Percentiles rank a stretch among this genome's conserved stretches.
Conservation (phyloP, 2,329 filamentous ascomycete genomes). For the Aquanectria penicillioides region DNA sequence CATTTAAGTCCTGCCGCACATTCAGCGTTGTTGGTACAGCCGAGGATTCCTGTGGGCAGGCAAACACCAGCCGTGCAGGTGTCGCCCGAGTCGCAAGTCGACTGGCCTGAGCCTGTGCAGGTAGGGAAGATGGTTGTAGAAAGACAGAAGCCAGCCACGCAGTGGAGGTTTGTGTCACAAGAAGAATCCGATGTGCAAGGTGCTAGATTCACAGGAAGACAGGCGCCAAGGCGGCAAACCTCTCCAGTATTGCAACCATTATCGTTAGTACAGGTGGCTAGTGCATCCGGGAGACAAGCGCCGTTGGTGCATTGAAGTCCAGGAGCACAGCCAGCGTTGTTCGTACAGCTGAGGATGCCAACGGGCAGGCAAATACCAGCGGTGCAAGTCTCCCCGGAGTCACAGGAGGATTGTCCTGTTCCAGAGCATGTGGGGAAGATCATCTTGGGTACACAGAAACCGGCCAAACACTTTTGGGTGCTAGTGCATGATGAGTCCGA, state of each 20-base stretch:
- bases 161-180: background rate
- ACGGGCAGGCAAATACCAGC: background rate
- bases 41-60: background rate
- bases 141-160: slow-evolving; percentile 5
- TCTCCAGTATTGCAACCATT: background rate
- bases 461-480: background rate
- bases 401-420: background rate
- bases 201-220: background rate
- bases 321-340: background rate
- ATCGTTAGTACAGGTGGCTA: background rate
- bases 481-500: background rate
- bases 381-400: background rate
- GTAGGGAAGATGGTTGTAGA: background rate
- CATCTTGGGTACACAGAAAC: slow-evolving; percentile 5
- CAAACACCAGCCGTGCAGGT: slow-evolving; percentile 4
- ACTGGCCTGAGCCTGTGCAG: background rate
- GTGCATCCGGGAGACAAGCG: background rate
- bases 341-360: background rate
- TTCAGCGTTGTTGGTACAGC: background rate
- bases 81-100: background rate
- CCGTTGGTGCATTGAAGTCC: slow-evolving; percentile 1
- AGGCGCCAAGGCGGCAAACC: slow-evolving; percentile 7
- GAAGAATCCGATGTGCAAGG: background rate
- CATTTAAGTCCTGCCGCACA: background rate
- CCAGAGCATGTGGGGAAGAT: background rate